These are phyloP conservation scores for Globomyces pollinis-pini DNA, from an alignment of 192 early-diverging fungal species.

Conservation along the genomic window DNA sequence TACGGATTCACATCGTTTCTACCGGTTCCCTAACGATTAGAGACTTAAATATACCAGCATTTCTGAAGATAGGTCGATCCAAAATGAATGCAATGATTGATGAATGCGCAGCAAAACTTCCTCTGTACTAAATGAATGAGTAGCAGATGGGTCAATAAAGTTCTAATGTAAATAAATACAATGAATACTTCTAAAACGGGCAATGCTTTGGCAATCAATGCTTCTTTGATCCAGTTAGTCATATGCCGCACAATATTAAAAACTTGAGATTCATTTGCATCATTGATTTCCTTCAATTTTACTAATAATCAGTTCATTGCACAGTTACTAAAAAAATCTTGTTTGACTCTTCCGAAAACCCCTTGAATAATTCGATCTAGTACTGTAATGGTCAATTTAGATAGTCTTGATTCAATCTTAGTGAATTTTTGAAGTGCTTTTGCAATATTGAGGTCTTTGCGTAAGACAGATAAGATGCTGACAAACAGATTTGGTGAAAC, in stretches of 20 bases:
- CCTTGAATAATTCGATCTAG: conserved; percentile 21
- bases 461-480: conserved; percentile 23
- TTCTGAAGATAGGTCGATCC: conserved; percentile 24
- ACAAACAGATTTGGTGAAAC: conserved; percentile 24
- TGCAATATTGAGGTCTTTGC: conserved; percentile 16
- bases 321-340: conserved; percentile 24
- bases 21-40: not conserved
- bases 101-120: conserved; percentile 31
- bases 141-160: conserved; percentile 5
- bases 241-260: conserved; percentile 16
- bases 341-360: conserved; percentile 25
- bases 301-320: conserved; percentile 1
- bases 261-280: not conserved
- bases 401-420: conserved; percentile 17
- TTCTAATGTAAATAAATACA: too few species aligned
- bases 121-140: conserved; percentile 22
- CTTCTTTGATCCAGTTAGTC: conserved; percentile 32
- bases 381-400: conserved; percentile 20
- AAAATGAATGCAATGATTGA: conserved; percentile 33
- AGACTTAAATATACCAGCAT: conserved; percentile 18
- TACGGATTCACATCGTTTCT: conserved; percentile 1
- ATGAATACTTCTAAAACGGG: conserved; percentile 19
- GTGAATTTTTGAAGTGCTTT: conserved; percentile 12
- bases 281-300: not conserved
- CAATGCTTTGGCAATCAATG: conserved; percentile 26